Evolutionary conservation across 129 eudicot genomes (phyloP).

Genomic region (Chrysanthemum lavandulifolium): DNA sequence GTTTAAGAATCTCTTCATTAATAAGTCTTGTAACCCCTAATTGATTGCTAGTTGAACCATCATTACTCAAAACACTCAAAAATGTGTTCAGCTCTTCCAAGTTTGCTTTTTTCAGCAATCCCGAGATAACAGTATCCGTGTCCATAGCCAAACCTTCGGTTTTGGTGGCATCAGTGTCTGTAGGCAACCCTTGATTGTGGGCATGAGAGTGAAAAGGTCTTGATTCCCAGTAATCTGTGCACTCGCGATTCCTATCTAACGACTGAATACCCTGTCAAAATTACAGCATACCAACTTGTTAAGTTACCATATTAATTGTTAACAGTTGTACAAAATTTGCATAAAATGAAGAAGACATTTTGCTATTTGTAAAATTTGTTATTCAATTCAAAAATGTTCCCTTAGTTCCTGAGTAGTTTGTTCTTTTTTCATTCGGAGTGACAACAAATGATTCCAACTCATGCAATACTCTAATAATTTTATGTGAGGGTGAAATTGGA

Average conservation of each 20-base stretch:
- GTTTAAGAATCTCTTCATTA: conserved; percentile 59
- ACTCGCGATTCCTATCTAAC: conserved; percentile 53
- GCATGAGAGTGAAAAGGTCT: conserved; percentile 53
- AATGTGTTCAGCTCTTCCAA: conserved; percentile 62
- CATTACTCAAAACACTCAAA: conserved; percentile 38
- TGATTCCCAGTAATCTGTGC: conserved; percentile 77
- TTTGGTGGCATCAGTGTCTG: conserved; percentile 28
- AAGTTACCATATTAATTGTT: not conserved
- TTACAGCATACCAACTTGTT: conserved; percentile 18
- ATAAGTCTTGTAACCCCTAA: conserved; percentile 48
- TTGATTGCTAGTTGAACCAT: conserved; percentile 37
- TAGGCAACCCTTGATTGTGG: conserved; percentile 8
- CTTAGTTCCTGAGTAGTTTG: no score
- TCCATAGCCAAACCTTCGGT: conserved; percentile 27
- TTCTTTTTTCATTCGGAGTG: no score
- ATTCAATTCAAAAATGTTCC: no score
- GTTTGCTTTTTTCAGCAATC: conserved; percentile 72
- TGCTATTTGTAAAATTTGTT: no score
- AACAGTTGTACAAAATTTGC: no score
- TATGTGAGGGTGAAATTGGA: no score
- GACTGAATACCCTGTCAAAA: conserved; percentile 57
- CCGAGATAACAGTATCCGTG: conserved; percentile 40
- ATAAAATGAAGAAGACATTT: no score
- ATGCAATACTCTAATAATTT: no score
- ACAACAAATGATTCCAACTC: no score